Conservation (phyloP, 495 filamentous ascomycete species). For the Neurospora sp. region DNA sequence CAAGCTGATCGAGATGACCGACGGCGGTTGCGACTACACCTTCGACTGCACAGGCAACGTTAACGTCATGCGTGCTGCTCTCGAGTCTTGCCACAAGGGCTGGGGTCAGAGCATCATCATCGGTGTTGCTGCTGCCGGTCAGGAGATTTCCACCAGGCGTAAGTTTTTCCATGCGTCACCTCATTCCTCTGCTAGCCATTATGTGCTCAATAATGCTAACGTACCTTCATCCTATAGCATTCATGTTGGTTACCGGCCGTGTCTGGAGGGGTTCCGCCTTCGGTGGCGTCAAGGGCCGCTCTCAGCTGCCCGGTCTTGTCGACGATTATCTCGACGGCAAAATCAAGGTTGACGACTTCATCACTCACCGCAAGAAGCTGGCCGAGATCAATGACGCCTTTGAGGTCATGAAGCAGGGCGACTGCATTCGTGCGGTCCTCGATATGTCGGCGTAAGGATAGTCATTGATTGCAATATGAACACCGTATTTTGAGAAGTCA, state of each 20-base stretch:
- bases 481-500: background rate
- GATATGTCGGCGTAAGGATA: conserved; percentile 38
- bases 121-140: conserved; percentile 91
- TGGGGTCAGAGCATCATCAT: conserved; percentile 99
- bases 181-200: background rate
- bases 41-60: conserved; percentile 99
- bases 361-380: conserved; percentile 85
- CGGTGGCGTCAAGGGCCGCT: conserved; percentile 93
- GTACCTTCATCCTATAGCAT: conserved; percentile 49
- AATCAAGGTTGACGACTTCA: conserved; percentile 99
- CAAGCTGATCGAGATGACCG: conserved; percentile 94
- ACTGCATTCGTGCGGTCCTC: conserved; percentile 85
- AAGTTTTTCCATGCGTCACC: conserved; percentile 33
- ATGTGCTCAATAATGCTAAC: conserved; percentile 11
- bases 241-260: conserved; percentile 96
- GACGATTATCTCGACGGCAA: conserved; percentile 80
- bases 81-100: conserved; percentile 98
- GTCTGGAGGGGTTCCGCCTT: conserved; percentile 98
- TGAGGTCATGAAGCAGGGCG: conserved; percentile 85
- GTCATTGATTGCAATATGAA: background rate
- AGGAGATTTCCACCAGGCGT: conserved; percentile 95
- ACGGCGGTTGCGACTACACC: conserved; percentile 96
- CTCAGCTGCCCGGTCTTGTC: conserved; percentile 81
- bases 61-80: conserved; percentile 85
- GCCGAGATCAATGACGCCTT: conserved; percentile 81